Percentiles rank a stretch among this genome's conserved stretches.
Conservation (phyloP, 23 red algal species). For the Pyropia haitanensis region DNA sequence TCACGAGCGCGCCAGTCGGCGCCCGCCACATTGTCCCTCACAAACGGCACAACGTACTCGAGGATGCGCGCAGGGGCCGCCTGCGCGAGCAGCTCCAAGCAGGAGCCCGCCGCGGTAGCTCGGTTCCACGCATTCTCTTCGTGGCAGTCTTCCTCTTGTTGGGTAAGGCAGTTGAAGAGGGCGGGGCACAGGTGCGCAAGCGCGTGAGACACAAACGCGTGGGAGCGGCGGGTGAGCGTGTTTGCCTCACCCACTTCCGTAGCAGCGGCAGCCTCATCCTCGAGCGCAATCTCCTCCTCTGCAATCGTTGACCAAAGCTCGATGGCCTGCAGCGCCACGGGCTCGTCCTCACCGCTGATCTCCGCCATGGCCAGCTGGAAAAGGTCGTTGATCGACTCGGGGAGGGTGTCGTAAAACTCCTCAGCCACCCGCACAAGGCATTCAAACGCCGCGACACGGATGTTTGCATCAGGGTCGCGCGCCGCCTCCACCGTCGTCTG, state of each 20-base stretch:
- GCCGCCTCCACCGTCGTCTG: slow-evolving; percentile 68
- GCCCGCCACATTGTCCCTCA: slow-evolving; percentile 64
- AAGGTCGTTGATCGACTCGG: slow-evolving; percentile 65
- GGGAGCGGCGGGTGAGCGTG: slow-evolving; percentile 10
- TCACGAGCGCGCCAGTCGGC: slow-evolving; percentile 85
- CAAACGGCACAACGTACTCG: slow-evolving; percentile 70
- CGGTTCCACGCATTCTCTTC: slow-evolving; percentile 82
- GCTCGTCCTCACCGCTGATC: slow-evolving; percentile 77
- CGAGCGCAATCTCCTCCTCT: slow-evolving; percentile 76
- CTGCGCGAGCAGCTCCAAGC: slow-evolving; percentile 73
- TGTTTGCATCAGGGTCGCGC: slow-evolving; percentile 24
- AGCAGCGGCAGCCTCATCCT: slow-evolving; percentile 45
- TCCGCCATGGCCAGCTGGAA: slow-evolving; percentile 75
- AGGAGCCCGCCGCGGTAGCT: slow-evolving; percentile 74
- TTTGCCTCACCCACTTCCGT: slow-evolving; percentile 18
- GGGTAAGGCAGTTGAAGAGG: slow-evolving; percentile 67
- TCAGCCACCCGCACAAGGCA: slow-evolving; percentile 87
- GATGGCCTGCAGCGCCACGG: slow-evolving; percentile 91
- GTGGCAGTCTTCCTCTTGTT: slow-evolving; percentile 77
- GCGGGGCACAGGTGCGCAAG: slow-evolving; percentile 58
- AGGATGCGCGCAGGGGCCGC: slow-evolving; percentile 64
- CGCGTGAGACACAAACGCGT: slow-evolving; percentile 72
- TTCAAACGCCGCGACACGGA: slow-evolving; percentile 75
- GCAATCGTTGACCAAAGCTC: slow-evolving; percentile 97
- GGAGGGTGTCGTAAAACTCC: slow-evolving; percentile 80